A percentile compares a stretch with the other conserved stretches of the same genome.
phyloP scores from a whole-genome alignment of 23 red algal genomes.

The Agarophyton chilense region DNA sequence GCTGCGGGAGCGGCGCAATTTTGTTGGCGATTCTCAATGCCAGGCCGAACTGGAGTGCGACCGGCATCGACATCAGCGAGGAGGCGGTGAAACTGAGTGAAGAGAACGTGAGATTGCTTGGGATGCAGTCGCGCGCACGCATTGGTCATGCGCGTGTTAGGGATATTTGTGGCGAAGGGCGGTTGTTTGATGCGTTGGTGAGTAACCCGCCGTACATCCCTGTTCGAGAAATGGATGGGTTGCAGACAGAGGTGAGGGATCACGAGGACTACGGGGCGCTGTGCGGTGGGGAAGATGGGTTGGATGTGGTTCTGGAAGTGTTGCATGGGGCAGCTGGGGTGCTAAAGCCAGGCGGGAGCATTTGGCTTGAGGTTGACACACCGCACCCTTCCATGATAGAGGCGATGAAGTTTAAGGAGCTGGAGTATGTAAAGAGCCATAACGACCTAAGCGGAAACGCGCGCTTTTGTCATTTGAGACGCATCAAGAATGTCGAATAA shows the following conservation, averaged over 20 bases:
- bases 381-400: slow-evolving; percentile 64
- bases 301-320: slow-evolving; percentile 83
- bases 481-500: background rate
- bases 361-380: slow-evolving; percentile 96
- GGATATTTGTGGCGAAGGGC: background rate
- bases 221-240: slow-evolving; percentile 57
- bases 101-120: slow-evolving; percentile 38
- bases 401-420: background rate
- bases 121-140: background rate
- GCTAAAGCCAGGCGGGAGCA: slow-evolving; percentile 48
- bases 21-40: slow-evolving; percentile 62
- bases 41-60: slow-evolving; percentile 24
- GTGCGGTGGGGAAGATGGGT: slow-evolving; percentile 81
- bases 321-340: slow-evolving; percentile 33
- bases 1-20: slow-evolving; percentile 92
- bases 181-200: slow-evolving; percentile 73
- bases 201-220: slow-evolving; percentile 96
- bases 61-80: slow-evolving; percentile 64
- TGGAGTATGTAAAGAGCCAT: slow-evolving; percentile 8
- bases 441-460: slow-evolving; percentile 27
- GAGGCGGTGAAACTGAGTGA: slow-evolving; percentile 45
- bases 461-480: slow-evolving; percentile 31
- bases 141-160: slow-evolving; percentile 27
- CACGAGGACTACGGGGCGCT: slow-evolving; percentile 81
- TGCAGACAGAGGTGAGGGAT: slow-evolving; percentile 72